Evolutionary conservation across 148 eudicot species (phyloP).

Genomic region (Bassia scoparia): DNA sequence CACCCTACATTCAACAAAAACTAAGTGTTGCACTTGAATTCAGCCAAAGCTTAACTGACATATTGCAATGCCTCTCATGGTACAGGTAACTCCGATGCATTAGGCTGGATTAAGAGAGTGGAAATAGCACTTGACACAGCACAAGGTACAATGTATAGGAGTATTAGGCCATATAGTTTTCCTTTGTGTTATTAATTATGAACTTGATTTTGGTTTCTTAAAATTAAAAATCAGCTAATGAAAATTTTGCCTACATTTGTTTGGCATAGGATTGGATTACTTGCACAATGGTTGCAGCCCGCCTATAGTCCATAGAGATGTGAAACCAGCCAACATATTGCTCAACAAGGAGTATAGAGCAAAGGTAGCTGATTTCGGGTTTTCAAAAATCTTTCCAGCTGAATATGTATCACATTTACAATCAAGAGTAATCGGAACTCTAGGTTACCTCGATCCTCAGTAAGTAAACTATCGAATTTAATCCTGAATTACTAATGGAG

Average conservation of each 20-base stretch:
- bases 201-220: not conserved
- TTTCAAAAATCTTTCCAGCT: conserved; percentile 28
- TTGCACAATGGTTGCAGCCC: conserved; percentile 42
- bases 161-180: too few species aligned
- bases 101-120: conserved; percentile 41
- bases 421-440: conserved; percentile 26
- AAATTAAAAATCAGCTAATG: not conserved
- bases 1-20: not conserved
- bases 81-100: conserved; percentile 2
- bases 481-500: too few species aligned
- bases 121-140: conserved; percentile 39
- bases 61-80: not conserved
- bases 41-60: not conserved
- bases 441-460: conserved; percentile 34
- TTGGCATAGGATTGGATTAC: conserved; percentile 32
- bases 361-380: conserved; percentile 36
- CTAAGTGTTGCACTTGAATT: not conserved
- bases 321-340: conserved; percentile 33
- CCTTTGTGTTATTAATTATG: not conserved
- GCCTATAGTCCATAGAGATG: conserved; percentile 35
- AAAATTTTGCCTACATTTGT: not conserved
- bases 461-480: not conserved
- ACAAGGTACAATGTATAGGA: conserved; percentile 26
- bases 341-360: conserved; percentile 27
- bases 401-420: conserved; percentile 11